Evolutionary conservation across 2,329 filamentous ascomycete genomes (phyloP), one percentile per base, ranked within the genome.

Genomic region (Coniosporium tulheliwenetii): DNA sequence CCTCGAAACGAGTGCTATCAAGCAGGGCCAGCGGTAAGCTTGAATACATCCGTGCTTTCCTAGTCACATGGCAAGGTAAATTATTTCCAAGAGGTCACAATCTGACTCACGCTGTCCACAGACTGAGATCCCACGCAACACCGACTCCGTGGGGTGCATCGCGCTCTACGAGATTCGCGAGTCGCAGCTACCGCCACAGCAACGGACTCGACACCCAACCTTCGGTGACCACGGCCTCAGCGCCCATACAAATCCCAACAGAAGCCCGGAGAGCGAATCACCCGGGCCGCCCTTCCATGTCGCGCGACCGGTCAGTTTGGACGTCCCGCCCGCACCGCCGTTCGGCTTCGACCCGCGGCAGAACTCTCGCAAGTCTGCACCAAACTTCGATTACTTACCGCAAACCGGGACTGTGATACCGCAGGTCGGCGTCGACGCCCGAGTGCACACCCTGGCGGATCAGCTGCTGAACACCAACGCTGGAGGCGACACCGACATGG

Each of bases 151-250:
- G 3, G 36, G 35, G 9, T 62, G 58, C 43, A 54, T 40, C 44
- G 52, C 57, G 1, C 44, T 62, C 1, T 52, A 57, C 44, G 51
- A 58, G 30, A 53, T 59, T 31, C 50, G 53, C 19, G 58, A 62
- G 13, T 50, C 52, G 1, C 55, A 59, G 32, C 16, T 30, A 34
- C 10, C 34, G 40, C 12, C 9, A 51, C 36, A n/a, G 48, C 51
- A 26, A 34, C 50, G 3, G 50, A 26, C 19, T 26, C 19, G 54
- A 30, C n/a, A n/a, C n/a, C 55, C 56, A 37, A 52, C 54, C 26
- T 57, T 50, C 38, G 48, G 48, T 2, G 52, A 51, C 39, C 31
- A 37, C 8, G 40, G 42, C 8, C 8, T 45, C 14, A 13, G 15
- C n/a, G 12, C 10, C 13, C 41, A 41, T 33, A 26, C 31, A 13